Conservation (phyloP, 1,139 yeast genomes). For the Hemisphaericaspora xylofermentans region DNA sequence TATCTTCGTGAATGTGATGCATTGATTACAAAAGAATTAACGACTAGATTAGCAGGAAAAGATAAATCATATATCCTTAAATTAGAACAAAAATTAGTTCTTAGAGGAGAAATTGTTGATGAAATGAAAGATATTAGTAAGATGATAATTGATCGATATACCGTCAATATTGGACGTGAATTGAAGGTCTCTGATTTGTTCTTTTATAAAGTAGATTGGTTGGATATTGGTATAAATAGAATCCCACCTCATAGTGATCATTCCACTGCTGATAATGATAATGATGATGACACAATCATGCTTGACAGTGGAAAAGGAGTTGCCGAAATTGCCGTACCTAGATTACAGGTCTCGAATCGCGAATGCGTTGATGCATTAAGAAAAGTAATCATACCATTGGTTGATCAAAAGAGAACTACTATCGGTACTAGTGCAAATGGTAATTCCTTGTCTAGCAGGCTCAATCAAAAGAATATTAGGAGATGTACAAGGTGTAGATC, state of each 20-base stretch:
- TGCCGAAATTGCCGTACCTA: conserved; percentile 17
- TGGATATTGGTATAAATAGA: conserved; percentile 44
- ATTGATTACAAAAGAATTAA: conserved; percentile 31
- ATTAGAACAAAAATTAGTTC: conserved; percentile 65
- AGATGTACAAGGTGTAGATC: conserved; percentile 72
- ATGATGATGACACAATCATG: conserved; percentile 6
- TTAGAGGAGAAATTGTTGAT: conserved; percentile 57
- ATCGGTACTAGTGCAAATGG: conserved; percentile 18
- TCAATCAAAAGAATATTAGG: conserved; percentile 27
- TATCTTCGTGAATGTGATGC: conserved; percentile 54
- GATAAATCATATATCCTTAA: conserved; percentile 39
- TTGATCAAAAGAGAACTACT: conserved; percentile 46
- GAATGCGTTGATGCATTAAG: conserved; percentile 17
- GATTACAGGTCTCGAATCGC: conserved; percentile 17
- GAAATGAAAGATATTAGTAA: conserved; percentile 37
- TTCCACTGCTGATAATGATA: conserved; percentile 4
- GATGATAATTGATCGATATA: conserved; percentile 33
- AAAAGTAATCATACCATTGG: conserved; percentile 17
- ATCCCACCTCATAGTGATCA: background rate
- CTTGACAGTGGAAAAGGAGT: background rate
- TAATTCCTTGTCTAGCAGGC: background rate
- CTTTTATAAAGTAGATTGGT: conserved; percentile 73
- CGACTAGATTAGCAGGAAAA: conserved; percentile 20
- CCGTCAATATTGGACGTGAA: conserved; percentile 36
- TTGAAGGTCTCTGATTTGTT: conserved; percentile 51